Evolutionary conservation across 768 basidiomycete genomes (phyloP).

Genomic region (Boletus tylopilopsis): DNA sequence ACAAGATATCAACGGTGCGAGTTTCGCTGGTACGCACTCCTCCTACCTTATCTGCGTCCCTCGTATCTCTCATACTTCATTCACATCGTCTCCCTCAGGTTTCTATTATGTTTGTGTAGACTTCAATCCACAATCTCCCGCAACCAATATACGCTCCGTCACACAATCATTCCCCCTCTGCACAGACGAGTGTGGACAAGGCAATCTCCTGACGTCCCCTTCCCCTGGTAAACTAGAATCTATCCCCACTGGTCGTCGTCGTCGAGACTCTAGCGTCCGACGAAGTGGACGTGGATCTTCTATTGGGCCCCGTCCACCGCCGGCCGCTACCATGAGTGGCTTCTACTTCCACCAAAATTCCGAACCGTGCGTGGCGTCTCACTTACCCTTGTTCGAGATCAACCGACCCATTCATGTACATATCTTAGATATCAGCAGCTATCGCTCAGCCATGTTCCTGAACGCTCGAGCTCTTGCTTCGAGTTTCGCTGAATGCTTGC

Average conservation of each 20-base stretch:
- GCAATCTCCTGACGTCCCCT: constrained; percentile 28
- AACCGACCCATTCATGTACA: constrained; percentile 5
- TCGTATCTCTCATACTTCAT: constrained; percentile 10
- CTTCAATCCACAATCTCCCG: constrained; percentile 63
- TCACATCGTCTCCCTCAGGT: constrained; percentile 40
- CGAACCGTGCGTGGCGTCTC: constrained; percentile 67
- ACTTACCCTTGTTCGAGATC: not conserved
- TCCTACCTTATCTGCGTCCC: not conserved
- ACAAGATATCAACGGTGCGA: constrained; percentile 91
- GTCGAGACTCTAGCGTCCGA: constrained; percentile 47
- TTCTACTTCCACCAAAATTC: constrained; percentile 95
- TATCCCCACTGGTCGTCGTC: constrained; percentile 33
- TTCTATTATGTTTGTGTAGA: constrained; percentile 97
- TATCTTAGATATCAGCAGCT: constrained; percentile 79
- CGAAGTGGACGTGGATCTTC: constrained; percentile 45
- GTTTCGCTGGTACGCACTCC: constrained; percentile 75
- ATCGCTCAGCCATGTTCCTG: constrained; percentile 74
- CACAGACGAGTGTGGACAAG: constrained; percentile 24
- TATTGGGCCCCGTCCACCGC: constrained; percentile 43
- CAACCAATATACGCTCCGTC: constrained; percentile 30
- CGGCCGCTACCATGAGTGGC: constrained; percentile 76
- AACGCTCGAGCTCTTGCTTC: constrained; percentile 70
- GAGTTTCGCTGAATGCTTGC: constrained; percentile 68
- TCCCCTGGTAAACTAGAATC: constrained; percentile 36
- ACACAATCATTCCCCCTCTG: constrained; percentile 36